Base-by-base conservation (phyloP, 805 yeast species). In the Cyberlindnera mycetangii region DNA sequence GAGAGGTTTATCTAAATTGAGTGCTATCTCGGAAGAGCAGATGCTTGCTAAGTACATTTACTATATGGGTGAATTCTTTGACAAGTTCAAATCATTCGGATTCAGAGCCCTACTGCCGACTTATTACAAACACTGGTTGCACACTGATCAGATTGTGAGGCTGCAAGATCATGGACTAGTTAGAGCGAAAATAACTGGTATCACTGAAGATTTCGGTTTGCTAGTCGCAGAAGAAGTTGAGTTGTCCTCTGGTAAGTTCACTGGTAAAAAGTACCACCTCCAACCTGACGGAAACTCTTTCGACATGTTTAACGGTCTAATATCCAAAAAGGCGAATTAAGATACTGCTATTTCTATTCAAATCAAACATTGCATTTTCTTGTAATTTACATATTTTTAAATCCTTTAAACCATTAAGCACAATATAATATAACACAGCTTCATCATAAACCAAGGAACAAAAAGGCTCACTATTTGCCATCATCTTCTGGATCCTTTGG, bases 251-350 rank as follows among this genome's bases (percentile, higher is more conserved):
- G 39, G 74, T 18, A 59, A 54, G 11, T 68, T 69, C 14, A 78
- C 83, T 2, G 86, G 88, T 0, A 72, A 69, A 33, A 68, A 58
- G 5, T 81, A 75, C 51, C 84, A 88, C 54, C 67, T 93, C 37
- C 97, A 90, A 62, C 98, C 99, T 0, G 99, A 93, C 64, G 99
- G 99, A 1, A 93, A 93, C 61, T 88, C 97, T 3, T 93, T 93
- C 59, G 98, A 93, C 62, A 90, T 93, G 74, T 85, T 93, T 69
- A 84, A 76, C 54, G 98, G 98, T 0, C 70, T 93, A 51, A 85
- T 92, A 15, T 85, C 82, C 16, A 81, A 70, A 48, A 84, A 81
- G 58, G 64, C 66, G 6, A 37, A 33, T 27, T 37, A 32, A 21
- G 16, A 7, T 18, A 27, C 9, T 32, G 11, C n/a, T 18, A 22